Conservation (phyloP, 257 asterid genomes). For the Fraxinus cuspidata region DNA sequence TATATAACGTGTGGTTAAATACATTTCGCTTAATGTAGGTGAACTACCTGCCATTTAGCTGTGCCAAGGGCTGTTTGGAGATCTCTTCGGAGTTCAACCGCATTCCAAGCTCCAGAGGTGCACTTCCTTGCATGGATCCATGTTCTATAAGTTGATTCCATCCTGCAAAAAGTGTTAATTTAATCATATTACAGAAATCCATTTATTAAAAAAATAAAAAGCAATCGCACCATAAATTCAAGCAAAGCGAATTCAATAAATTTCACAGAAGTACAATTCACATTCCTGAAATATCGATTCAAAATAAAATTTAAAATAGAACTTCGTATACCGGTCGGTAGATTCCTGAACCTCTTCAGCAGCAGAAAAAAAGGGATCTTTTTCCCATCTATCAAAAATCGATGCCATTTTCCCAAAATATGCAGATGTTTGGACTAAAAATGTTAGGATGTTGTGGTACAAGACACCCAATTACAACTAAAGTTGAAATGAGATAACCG, state of each 20-base stretch:
- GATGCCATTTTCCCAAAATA: slow-evolving; percentile 52
- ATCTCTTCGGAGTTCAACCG: slow-evolving; percentile 74
- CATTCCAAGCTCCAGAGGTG: slow-evolving; percentile 56
- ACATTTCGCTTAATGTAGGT: slow-evolving; percentile 1
- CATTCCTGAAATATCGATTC: slow-evolving; percentile 11
- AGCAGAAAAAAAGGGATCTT: slow-evolving; percentile 88
- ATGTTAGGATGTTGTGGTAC: too few species aligned
- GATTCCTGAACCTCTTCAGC: slow-evolving; percentile 98
- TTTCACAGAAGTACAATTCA: background rate
- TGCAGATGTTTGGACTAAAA: slow-evolving; percentile 20
- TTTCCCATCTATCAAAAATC: slow-evolving; percentile 85
- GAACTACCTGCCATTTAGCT: slow-evolving; percentile 87
- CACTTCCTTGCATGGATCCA: slow-evolving; percentile 80
- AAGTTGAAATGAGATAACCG: too few species aligned
- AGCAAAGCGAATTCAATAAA: background rate
- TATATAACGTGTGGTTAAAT: background rate
- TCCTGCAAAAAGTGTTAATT: slow-evolving; percentile 49
- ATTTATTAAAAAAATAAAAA: background rate
- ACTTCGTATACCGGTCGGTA: slow-evolving; percentile 69
- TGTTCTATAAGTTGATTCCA: slow-evolving; percentile 88
- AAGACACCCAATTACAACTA: too few species aligned
- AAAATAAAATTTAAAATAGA: background rate
- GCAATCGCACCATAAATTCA: background rate
- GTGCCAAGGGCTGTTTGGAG: slow-evolving; percentile 82
- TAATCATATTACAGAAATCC: background rate